phyloP scores from a whole-genome alignment of 2,329 filamentous ascomycete genomes.

The Arthrinium phaeospermum region DNA sequence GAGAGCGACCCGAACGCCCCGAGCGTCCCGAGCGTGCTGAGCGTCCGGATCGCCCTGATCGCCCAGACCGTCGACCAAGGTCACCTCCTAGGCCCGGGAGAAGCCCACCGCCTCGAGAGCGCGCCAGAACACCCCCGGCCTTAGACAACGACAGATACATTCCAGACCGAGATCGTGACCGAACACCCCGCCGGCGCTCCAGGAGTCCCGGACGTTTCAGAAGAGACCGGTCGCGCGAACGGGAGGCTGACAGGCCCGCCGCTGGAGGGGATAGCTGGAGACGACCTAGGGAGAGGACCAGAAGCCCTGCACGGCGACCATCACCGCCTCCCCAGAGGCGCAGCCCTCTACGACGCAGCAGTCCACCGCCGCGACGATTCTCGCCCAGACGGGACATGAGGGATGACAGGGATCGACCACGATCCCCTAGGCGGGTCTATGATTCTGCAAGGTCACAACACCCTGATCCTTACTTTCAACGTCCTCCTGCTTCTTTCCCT shows the following conservation, averaged over 20 bases:
- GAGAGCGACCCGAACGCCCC: constrained; percentile 47
- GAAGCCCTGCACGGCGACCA: constrained; percentile 36
- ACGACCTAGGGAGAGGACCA: constrained; percentile 29
- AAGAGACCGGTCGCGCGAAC: constrained; percentile 46
- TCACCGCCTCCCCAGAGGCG: constrained; percentile 14
- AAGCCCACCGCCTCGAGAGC: constrained; percentile 28
- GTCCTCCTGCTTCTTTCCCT: constrained; percentile 23
- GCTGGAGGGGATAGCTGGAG: constrained; percentile 38
- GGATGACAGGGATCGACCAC: constrained; percentile 43
- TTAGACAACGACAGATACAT: constrained; percentile 51
- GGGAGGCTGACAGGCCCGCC: constrained; percentile 20
- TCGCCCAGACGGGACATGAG: constrained; percentile 46
- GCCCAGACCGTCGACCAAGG: constrained; percentile 44
- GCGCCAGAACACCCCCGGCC: constrained; percentile 43
- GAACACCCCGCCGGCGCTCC: constrained; percentile 50
- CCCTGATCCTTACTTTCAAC: constrained; percentile 32
- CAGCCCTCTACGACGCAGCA: constrained; percentile 34
- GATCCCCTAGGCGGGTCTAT: constrained; percentile 48
- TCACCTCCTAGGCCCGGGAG: constrained; percentile 32
- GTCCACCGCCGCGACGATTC: constrained; percentile 43
- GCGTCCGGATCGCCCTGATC: constrained; percentile 28
- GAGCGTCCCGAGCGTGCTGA: neutral
- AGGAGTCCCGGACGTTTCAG: constrained; percentile 49
- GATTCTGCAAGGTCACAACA: constrained; percentile 41
- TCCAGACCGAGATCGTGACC: constrained; percentile 37